Conservation (phyloP, 1,284 basidiomycete genomes). For the Tilletia walkeri region DNA sequence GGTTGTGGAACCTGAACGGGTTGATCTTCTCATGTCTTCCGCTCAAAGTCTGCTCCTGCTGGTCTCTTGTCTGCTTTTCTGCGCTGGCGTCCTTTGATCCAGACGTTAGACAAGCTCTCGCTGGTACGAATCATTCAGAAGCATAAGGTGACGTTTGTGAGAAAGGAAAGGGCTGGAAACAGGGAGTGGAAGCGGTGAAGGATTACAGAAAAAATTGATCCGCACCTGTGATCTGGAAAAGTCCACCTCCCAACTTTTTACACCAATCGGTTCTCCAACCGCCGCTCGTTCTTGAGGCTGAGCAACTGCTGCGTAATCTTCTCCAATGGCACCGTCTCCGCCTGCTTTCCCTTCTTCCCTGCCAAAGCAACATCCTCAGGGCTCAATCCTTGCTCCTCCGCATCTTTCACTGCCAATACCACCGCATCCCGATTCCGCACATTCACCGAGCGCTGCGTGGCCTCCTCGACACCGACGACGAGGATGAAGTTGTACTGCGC, state of each 20-base stretch:
- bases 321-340: slow-evolving; percentile 48
- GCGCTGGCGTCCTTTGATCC: too few species aligned
- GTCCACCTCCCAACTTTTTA: neutral
- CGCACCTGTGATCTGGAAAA: too few species aligned
- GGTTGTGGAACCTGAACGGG: too few species aligned
- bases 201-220: too few species aligned
- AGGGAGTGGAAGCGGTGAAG: too few species aligned
- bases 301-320: slow-evolving; percentile 33
- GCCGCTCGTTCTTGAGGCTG: slow-evolving; percentile 38
- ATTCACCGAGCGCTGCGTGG: slow-evolving; percentile 81
- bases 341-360: slow-evolving; percentile 44
- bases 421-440: slow-evolving; percentile 69
- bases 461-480: slow-evolving; percentile 91
- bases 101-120: too few species aligned
- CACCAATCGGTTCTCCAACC: slow-evolving; percentile 43
- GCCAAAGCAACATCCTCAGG: slow-evolving; percentile 15
- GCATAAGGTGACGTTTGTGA: too few species aligned
- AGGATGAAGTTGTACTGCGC: slow-evolving; percentile 86
- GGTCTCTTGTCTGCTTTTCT: too few species aligned
- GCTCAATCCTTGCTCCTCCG: slow-evolving; percentile 12
- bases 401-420: slow-evolving; percentile 15
- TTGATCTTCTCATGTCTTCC: too few species aligned
- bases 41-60: too few species aligned
- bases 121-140: too few species aligned
- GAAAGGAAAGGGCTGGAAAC: too few species aligned